Evolutionary conservation across 2,329 filamentous ascomycete genomes (phyloP), one percentile per base, ranked within the genome.

Genomic region (Biscogniauxia marginata): DNA sequence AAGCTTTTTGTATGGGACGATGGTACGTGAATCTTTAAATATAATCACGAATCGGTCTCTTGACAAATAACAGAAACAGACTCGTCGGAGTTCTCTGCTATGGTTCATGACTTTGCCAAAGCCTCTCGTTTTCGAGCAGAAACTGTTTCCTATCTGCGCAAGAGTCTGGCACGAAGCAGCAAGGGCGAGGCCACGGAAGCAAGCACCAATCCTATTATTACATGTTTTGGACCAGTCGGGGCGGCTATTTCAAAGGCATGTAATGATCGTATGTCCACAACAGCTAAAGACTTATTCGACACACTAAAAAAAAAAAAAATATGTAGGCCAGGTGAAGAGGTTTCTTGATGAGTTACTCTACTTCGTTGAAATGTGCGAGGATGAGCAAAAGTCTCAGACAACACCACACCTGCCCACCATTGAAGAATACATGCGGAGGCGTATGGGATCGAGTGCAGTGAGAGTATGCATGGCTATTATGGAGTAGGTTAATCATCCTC

Each of bases 1-100:
- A n/a, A n/a, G 60, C 53, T 60, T 13, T 60, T 58, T 39, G 46
- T 20, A 4, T 58, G 55, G 58, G 60, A 60, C 18, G 60, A 62
- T 22, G 58, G 60, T 62, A 54, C 8, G n/a, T n/a, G n/a, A n/a
- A 8, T 43, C 7, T 20, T 5, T 11, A 8, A 16, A 7, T 19
- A 7, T 21, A 20, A 16, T 7, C 7, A 6, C n/a, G 19, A n/a
- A 46, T 25, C 21, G 21, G n/a, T 18, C 20, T 4, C 20, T 25
- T 39, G 16, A 3, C 30, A 52, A 53, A 11, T 54, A 21, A 4
- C 49, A 62, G 60, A 62, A 49, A 58, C 50, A 8, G 60, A 60
- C 23, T 60, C 60, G 3, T 3, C 1, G 16, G 55, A 62, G n/a
- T 54, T 46, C 48, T 60, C 60, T n/a, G 22, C 49, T 2, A 47